A percentile compares a stretch with the other conserved stretches of the same genome.
Conservation (phyloP, 805 yeast genomes). For the Isabelozyma heimii region DNA sequence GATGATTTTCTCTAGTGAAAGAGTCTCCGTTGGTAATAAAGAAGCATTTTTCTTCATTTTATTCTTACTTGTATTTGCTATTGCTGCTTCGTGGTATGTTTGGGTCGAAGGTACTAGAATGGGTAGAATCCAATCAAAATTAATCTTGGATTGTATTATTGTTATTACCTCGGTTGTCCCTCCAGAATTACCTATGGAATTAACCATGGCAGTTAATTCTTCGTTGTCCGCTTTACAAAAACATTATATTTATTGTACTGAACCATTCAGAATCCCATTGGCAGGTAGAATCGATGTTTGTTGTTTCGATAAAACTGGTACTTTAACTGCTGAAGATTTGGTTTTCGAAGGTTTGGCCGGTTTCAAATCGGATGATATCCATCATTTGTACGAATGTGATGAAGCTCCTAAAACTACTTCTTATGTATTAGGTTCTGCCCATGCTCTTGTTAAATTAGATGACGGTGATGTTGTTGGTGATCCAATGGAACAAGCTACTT, state of each 20-base stretch:
- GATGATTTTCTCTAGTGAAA: conserved; percentile 95
- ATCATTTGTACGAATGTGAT: conserved; percentile 50
- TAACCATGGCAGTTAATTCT: conserved; percentile 95
- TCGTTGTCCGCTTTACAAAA: conserved; percentile 87
- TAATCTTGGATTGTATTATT: conserved; percentile 91
- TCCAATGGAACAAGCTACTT: conserved; percentile 97
- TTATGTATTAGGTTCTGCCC: conserved; percentile 87
- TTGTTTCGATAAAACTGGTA: conserved; percentile 98
- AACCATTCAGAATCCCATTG: conserved; percentile 95
- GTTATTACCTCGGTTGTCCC: conserved; percentile 98
- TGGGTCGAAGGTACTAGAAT: conserved; percentile 96
- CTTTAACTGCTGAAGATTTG: conserved; percentile 94
- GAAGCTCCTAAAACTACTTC: conserved; percentile 71
- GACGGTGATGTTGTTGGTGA: conserved; percentile 99
- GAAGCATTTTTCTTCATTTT: conserved; percentile 92
- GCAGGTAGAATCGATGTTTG: conserved; percentile 98
- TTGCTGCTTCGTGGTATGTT: conserved; percentile 95
- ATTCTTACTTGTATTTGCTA: conserved; percentile 85
- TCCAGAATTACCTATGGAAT: conserved; percentile 98
- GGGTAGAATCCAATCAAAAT: conserved; percentile 93
- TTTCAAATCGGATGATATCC: conserved; percentile 49
- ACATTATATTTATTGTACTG: conserved; percentile 91
- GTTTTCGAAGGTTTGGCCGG: conserved; percentile 97
- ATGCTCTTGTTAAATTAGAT: conserved; percentile 89
- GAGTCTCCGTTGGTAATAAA: conserved; percentile 92